These are phyloP conservation scores for Botrytis sinoallii DNA, from an alignment of 2,329 filamentous ascomycete species.

Conservation along the genomic window DNA sequence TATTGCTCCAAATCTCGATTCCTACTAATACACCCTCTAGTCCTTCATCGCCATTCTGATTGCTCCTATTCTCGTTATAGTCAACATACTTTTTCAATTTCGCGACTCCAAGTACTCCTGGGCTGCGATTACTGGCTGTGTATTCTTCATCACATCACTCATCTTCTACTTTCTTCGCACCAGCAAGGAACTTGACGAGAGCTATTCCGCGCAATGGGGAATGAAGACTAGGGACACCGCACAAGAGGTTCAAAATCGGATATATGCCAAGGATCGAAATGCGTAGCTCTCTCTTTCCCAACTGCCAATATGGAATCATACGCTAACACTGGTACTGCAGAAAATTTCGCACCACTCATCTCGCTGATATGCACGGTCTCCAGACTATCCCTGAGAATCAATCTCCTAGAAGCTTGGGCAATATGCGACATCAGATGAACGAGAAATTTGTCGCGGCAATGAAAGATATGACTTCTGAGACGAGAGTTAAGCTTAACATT, in stretches of 20 bases:
- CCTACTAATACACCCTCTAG: neutral
- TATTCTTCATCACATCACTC: neutral
- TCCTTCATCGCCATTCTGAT: neutral
- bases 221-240: neutral
- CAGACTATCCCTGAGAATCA: neutral
- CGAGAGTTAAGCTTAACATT: constrained; percentile 2
- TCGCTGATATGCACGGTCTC: neutral
- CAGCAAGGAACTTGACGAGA: neutral
- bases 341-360: neutral
- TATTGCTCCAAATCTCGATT: too few relatives aligned
- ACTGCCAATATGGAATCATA: neutral
- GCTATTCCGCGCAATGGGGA: neutral
- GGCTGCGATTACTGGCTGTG: neutral
- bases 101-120: neutral
- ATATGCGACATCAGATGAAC: neutral
- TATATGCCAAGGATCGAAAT: neutral
- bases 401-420: neutral
- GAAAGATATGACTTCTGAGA: constrained; percentile 1
- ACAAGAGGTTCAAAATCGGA: neutral
- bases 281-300: neutral
- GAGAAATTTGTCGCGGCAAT: neutral
- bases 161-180: neutral
- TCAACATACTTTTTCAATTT: neutral
- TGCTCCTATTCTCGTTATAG: neutral
- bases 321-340: neutral